Evolutionary conservation across 345 rosid species (phyloP), one percentile per base, ranked within the genome.

Genomic region (Rhodamnia rubescens): DNA sequence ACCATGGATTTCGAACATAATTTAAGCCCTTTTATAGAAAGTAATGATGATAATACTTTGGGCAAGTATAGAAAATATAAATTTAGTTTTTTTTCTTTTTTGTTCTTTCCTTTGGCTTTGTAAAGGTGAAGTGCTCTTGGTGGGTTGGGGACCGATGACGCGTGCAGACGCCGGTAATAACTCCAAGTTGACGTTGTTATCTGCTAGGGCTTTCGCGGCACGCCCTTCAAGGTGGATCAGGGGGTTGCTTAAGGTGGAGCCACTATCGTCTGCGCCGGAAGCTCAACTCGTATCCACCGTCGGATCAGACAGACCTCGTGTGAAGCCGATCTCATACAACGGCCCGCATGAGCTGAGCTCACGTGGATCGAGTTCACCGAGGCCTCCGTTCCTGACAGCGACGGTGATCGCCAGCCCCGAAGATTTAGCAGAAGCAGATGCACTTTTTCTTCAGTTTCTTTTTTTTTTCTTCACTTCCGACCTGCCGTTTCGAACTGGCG

Each of bases 1-100:
- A 0, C 0, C 44, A 4, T 36, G 47, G 32, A 2, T 32, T 69
- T 36, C 0, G 0, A 69, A 69, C 47, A 18, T 16, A 11, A 1
- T 29, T 32, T 15, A 64, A 29, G 22, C 75, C 75, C 42, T 61
- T 21, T 64, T 64, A 16, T 64, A 16, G 40, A 16, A 64, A 64
- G 11, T 2, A 42, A 15, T 32, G 40, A 61, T 61, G 36, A 7
- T 13, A 12, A 29, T 64, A 29, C 75, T 0, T 4, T 7, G 16
- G 18, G 7, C 3, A 64, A 32, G 29, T 32, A 64, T 16, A 6
- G 75, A 61, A 61, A 29, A 29, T 64, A 16, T 64, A 16, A 15
- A 36, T 36, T 36, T 2, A 36, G 40, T 7, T 53, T 16, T 64
- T 36, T 20, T 8, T n/a, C n/a, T 32, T 61, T 32, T 64, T 52